phyloP scores from a whole-genome alignment of 306 rosid species.

The Inga leiocalycina region DNA sequence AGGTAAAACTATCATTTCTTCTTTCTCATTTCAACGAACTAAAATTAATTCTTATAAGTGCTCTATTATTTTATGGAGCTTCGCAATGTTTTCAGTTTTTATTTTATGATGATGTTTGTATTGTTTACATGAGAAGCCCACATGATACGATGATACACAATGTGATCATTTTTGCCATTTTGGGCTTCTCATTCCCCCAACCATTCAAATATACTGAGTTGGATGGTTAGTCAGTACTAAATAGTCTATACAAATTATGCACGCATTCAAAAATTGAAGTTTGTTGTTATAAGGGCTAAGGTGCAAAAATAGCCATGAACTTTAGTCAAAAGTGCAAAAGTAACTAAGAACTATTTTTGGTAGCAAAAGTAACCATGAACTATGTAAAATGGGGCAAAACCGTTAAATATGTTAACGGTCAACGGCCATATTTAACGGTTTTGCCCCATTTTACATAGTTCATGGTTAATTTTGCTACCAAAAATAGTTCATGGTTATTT shows the following conservation, averaged over 20 bases:
- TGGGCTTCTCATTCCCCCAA: background rate
- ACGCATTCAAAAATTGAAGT: background rate
- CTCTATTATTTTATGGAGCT: background rate
- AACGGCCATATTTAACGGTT: no score
- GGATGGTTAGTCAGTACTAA: background rate
- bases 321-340: no score
- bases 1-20: slow-evolving; percentile 45
- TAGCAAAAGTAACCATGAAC: no score
- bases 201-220: background rate
- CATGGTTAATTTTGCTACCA: no score
- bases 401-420: no score
- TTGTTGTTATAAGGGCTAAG: background rate
- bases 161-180: background rate
- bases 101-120: background rate
- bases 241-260: background rate
- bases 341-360: no score
- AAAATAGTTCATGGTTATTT: no score
- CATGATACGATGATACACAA: background rate
- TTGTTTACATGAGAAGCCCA: background rate
- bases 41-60: slow-evolving; percentile 2
- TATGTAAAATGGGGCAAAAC: no score
- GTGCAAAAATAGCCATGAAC: no score
- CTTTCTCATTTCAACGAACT: background rate
- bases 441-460: no score
- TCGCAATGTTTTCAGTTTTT: background rate